Evolutionary conservation across 2,329 filamentous ascomycete species (phyloP).

Genomic region (Talaromyces islandicus): DNA sequence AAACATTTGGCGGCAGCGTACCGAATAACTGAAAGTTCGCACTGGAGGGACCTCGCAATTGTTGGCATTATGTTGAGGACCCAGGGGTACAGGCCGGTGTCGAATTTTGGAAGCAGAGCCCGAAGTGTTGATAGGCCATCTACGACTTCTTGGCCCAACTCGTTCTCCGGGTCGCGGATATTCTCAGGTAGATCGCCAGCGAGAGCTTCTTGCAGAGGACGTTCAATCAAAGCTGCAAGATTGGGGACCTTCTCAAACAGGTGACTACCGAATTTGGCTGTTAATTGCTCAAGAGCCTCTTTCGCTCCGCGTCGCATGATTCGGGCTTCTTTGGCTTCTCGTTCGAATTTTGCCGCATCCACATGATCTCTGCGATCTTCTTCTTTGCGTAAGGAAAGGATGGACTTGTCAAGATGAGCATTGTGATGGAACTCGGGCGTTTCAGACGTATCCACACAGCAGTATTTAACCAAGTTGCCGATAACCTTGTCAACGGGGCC

Average conservation of each 20-base stretch:
- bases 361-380: constrained; percentile 91
- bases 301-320: constrained; percentile 91
- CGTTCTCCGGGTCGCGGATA: constrained; percentile 65
- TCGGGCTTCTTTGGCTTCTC: constrained; percentile 79
- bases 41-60: constrained; percentile 81
- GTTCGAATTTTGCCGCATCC: constrained; percentile 83
- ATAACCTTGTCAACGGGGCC: constrained; percentile 94
- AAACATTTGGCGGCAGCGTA: constrained; percentile 98
- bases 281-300: constrained; percentile 84
- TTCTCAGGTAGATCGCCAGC: constrained; percentile 63
- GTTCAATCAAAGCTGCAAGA: constrained; percentile 72
- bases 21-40: constrained; percentile 81
- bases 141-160: constrained; percentile 84
- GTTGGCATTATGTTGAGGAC: constrained; percentile 77
- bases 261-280: constrained; percentile 67
- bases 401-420: constrained; percentile 67
- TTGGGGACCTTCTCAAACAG: constrained; percentile 82
- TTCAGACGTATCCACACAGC: constrained; percentile 94
- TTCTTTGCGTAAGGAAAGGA: constrained; percentile 92
- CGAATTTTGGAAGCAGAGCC: constrained; percentile 84
- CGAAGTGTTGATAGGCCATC: constrained; percentile 90
- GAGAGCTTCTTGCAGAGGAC: constrained; percentile 71
- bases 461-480: constrained; percentile 92
- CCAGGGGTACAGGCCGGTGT: constrained; percentile 69
- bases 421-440: constrained; percentile 92